Evolutionary conservation across 177 flowering plant genomes (phyloP).

Genomic region (Vitis hybrid): DNA sequence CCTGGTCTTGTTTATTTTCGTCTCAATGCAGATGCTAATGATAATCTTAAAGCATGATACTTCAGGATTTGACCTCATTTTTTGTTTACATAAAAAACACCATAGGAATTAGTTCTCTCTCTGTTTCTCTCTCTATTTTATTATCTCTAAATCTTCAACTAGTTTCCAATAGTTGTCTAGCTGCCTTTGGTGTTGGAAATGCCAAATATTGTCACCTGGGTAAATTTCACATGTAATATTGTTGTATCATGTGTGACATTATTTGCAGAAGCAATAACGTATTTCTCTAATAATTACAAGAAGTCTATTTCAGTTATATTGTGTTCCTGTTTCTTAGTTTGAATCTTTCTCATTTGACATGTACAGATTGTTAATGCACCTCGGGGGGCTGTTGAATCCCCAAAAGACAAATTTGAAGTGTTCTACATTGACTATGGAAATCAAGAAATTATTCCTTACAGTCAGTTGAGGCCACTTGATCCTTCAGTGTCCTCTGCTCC

Average conservation of each 20-base stretch:
- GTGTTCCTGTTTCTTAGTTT: neutral
- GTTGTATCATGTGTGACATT: too few relatives aligned
- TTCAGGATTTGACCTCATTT: neutral
- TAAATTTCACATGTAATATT: too few relatives aligned
- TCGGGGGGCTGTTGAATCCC: slow-evolving; percentile 72
- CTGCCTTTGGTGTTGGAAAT: neutral
- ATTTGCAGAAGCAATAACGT: too few relatives aligned
- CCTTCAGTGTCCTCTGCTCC: slow-evolving; percentile 73
- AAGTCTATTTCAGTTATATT: neutral
- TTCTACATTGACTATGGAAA: slow-evolving; percentile 97
- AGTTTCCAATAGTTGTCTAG: neutral
- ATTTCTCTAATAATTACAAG: too few relatives aligned
- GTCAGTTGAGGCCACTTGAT: slow-evolving; percentile 73
- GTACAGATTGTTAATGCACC: slow-evolving; percentile 85
- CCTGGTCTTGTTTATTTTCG: too few relatives aligned
- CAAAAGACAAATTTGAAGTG: slow-evolving; percentile 80
- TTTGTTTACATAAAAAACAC: neutral
- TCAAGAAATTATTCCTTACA: slow-evolving; percentile 78
- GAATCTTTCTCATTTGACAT: slow-evolving; percentile 2
- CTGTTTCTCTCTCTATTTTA: neutral
- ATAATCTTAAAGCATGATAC: too few relatives aligned
- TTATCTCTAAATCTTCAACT: neutral
- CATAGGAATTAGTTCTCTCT: neutral
- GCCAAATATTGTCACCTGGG: neutral
- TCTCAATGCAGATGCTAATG: too few relatives aligned